Conservation (phyloP, 495 filamentous ascomycete species). For the Penicillium antarcticum region DNA sequence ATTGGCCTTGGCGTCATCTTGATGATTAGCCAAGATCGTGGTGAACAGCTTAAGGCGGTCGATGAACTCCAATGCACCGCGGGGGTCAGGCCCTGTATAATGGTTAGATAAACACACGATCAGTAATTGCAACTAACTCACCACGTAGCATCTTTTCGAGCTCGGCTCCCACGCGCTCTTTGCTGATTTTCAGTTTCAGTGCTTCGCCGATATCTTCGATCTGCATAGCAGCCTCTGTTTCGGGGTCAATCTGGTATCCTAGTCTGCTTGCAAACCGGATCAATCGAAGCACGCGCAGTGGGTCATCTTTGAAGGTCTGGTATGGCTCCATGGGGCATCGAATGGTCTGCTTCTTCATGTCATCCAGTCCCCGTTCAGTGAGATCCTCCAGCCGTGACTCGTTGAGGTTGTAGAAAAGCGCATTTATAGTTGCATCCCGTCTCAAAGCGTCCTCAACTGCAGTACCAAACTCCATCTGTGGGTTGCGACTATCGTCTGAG, state of each 20-base stretch:
- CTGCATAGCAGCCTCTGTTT: conserved; percentile 70
- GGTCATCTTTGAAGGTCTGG: conserved; percentile 94
- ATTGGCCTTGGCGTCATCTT: conserved; percentile 46
- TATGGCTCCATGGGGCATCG: conserved; percentile 85
- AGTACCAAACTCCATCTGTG: conserved; percentile 90
- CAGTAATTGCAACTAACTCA: conserved; percentile 18
- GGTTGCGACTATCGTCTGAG: conserved; percentile 78
- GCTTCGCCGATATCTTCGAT: conserved; percentile 68
- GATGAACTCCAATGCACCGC: conserved; percentile 64
- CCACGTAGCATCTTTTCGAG: conserved; percentile 88
- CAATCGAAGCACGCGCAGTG: conserved; percentile 81
- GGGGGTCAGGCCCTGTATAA: conserved; percentile 62
- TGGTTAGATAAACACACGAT: background rate
- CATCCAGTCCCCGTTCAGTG: conserved; percentile 66
- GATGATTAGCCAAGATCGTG: conserved; percentile 65
- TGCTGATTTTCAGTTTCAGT: conserved; percentile 84
- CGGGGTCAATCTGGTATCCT: conserved; percentile 68
- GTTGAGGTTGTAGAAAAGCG: conserved; percentile 92
- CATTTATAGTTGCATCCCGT: conserved; percentile 92
- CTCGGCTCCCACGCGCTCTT: conserved; percentile 81
- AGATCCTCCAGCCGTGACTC: conserved; percentile 75
- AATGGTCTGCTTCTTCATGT: conserved; percentile 69
- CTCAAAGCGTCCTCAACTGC: conserved; percentile 85
- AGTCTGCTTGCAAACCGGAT: conserved; percentile 88
- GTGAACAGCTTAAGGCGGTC: conserved; percentile 71